These are phyloP conservation scores for Phellinidium pouzarii DNA, from an alignment of 1,284 basidiomycete species.

Conservation along the genomic window DNA sequence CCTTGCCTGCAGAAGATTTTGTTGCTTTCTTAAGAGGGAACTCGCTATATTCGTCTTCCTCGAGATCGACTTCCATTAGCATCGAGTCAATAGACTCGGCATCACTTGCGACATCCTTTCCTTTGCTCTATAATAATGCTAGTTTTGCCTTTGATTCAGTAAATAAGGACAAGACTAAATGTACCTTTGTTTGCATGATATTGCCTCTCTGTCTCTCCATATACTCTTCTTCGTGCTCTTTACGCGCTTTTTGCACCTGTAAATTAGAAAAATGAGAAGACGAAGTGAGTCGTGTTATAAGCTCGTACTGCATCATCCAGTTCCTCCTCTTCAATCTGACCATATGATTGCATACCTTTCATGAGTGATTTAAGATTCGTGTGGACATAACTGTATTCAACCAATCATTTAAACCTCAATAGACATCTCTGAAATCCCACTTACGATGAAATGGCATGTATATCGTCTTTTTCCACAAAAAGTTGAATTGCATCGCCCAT, in stretches of 20 bases:
- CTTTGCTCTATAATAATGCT: slow-evolving; percentile 34
- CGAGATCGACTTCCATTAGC: slow-evolving; percentile 57
- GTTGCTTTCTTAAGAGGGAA: slow-evolving; percentile 42
- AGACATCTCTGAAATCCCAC: slow-evolving; percentile 27
- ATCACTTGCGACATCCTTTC: slow-evolving; percentile 45
- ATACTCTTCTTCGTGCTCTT: slow-evolving; percentile 59
- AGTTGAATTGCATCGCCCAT: slow-evolving; percentile 89
- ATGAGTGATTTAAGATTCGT: slow-evolving; percentile 56
- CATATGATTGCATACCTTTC: slow-evolving; percentile 55
- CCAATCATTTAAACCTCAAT: background rate
- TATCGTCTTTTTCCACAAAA: slow-evolving; percentile 94
- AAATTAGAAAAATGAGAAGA: slow-evolving; percentile 2
- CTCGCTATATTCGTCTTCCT: slow-evolving; percentile 41
- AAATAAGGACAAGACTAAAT: slow-evolving; percentile 9
- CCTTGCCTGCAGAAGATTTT: slow-evolving; percentile 21
- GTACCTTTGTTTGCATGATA: slow-evolving; percentile 36
- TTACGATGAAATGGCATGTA: slow-evolving; percentile 82
- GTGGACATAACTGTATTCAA: slow-evolving; percentile 55
- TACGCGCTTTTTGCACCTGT: slow-evolving; percentile 61
- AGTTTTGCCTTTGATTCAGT: slow-evolving; percentile 25
- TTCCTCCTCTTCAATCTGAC: slow-evolving; percentile 67
- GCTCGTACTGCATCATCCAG: slow-evolving; percentile 63
- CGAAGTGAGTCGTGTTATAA: background rate
- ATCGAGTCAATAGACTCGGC: slow-evolving; percentile 73
- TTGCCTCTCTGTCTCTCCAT: slow-evolving; percentile 35